phyloP scores from a whole-genome alignment of 108 stramenopile genomes.

The Tribonema minus region DNA sequence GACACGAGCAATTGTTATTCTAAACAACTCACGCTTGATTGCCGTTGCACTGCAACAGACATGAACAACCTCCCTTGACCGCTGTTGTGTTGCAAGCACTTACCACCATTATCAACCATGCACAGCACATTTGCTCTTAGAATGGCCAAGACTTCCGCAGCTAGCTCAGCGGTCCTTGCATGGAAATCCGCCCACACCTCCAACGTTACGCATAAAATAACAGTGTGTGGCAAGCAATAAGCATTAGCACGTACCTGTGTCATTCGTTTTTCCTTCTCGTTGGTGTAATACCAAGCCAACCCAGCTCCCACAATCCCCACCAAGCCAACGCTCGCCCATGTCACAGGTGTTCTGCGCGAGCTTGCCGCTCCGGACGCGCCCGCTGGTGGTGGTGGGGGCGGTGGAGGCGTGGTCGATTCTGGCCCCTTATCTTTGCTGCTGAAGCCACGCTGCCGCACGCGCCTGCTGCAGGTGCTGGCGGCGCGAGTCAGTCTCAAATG shows the following conservation, averaged over 20 bases:
- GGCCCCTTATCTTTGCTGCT: neutral
- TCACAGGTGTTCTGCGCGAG: slow-evolving; percentile 30
- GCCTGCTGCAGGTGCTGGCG: neutral
- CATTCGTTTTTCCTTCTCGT: slow-evolving; percentile 48
- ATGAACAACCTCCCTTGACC: too few relatives aligned
- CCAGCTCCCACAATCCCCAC: slow-evolving; percentile 30
- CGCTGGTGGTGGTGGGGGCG: neutral
- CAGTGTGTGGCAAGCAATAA: neutral
- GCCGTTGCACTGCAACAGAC: too few relatives aligned
- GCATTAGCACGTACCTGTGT: slow-evolving; percentile 17
- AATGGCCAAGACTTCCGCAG: neutral
- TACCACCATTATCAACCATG: too few relatives aligned
- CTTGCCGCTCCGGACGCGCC: neutral
- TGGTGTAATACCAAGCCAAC: slow-evolving; percentile 39
- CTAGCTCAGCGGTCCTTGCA: neutral
- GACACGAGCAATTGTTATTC: too few relatives aligned
- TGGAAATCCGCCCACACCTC: neutral
- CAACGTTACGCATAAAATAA: neutral
- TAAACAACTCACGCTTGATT: too few relatives aligned
- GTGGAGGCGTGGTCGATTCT: neutral
- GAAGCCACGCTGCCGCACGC: neutral
- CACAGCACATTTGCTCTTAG: neutral
- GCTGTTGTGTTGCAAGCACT: too few relatives aligned
- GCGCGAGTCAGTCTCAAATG: neutral
- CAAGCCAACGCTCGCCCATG: slow-evolving; percentile 51